These are phyloP conservation scores for Endoconidiophora polonica DNA, from an alignment of 2,329 filamentous ascomycete genomes.

Conservation along the genomic window DNA sequence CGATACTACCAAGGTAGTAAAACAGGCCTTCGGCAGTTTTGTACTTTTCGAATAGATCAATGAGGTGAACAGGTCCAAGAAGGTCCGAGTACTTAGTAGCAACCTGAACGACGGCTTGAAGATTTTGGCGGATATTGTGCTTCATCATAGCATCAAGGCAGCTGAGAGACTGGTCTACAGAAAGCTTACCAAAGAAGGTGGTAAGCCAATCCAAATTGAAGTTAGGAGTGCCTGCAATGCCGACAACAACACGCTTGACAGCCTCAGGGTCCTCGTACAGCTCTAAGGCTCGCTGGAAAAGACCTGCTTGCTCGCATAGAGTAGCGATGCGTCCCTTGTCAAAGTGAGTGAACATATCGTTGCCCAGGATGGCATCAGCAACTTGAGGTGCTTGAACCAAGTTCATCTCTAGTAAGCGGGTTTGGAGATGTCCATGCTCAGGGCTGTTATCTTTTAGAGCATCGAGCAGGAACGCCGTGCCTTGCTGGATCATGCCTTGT, in stretches of 20 bases:
- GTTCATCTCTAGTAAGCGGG: conserved; percentile 94
- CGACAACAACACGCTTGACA: conserved; percentile 79
- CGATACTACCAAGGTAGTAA: conserved; percentile 95
- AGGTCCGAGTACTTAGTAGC: conserved; percentile 97
- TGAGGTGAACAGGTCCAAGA: conserved; percentile 69
- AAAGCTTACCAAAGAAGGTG: conserved; percentile 83
- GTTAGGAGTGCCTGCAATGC: conserved; percentile 66
- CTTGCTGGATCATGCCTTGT: conserved; percentile 93
- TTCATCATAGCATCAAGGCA: conserved; percentile 95
- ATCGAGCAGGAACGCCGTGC: conserved; percentile 93
- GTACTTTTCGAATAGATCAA: conserved; percentile 94
- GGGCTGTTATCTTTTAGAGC: conserved; percentile 88
- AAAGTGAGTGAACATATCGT: conserved; percentile 97
- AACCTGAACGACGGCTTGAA: conserved; percentile 86
- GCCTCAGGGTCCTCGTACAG: conserved; percentile 81
- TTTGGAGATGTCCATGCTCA: conserved; percentile 86
- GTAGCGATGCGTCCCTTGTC: conserved; percentile 78
- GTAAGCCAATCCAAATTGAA: conserved; percentile 84
- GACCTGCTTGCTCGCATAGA: conserved; percentile 82
- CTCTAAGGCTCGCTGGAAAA: conserved; percentile 76
- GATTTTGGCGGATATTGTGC: conserved; percentile 88
- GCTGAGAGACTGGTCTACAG: conserved; percentile 85
- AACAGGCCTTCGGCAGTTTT: conserved; percentile 92
- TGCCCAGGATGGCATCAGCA: conserved; percentile 90
- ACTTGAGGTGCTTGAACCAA: conserved; percentile 91